phyloP scores from a whole-genome alignment of 139 green algal species.

The Chlorella vulgaris region DNA sequence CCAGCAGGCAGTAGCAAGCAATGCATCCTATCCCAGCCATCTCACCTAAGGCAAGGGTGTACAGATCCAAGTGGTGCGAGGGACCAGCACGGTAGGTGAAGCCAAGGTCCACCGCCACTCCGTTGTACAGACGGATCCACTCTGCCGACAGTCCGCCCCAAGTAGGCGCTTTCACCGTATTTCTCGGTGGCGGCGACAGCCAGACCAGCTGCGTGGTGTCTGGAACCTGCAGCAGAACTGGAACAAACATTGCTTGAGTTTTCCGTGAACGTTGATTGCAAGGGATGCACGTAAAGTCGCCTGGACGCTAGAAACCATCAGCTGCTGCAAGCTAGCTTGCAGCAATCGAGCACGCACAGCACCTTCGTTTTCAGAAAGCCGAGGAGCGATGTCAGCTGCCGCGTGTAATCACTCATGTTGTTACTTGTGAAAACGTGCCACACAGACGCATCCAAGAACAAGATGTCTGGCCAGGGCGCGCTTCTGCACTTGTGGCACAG shows the following conservation, averaged over 20 bases:
- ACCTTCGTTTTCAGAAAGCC: background rate
- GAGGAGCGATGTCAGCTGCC: background rate
- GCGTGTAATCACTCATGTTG: background rate
- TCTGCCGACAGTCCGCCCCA: background rate
- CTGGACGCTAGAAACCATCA: too few relatives aligned
- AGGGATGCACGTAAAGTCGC: too few relatives aligned
- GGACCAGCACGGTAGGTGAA: background rate
- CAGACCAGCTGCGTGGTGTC: background rate
- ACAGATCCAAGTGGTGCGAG: background rate
- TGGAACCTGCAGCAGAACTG: background rate
- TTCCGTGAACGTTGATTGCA: too few relatives aligned
- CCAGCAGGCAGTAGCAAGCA: too few relatives aligned
- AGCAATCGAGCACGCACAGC: too few relatives aligned
- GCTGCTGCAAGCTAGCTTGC: background rate
- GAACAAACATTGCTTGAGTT: too few relatives aligned
- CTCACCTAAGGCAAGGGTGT: background rate
- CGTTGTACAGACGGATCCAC: conserved; percentile 7
- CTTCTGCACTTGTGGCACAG: too few relatives aligned
- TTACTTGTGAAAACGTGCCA: background rate
- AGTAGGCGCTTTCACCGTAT: background rate
- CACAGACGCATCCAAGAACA: background rate
- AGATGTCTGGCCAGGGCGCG: background rate
- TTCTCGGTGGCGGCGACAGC: background rate
- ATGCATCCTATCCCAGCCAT: too few relatives aligned
- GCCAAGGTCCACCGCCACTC: background rate